Evolutionary conservation across 768 basidiomycete genomes (phyloP), one percentile per base, ranked within the genome.

Genomic region (Baorangia bicolor): DNA sequence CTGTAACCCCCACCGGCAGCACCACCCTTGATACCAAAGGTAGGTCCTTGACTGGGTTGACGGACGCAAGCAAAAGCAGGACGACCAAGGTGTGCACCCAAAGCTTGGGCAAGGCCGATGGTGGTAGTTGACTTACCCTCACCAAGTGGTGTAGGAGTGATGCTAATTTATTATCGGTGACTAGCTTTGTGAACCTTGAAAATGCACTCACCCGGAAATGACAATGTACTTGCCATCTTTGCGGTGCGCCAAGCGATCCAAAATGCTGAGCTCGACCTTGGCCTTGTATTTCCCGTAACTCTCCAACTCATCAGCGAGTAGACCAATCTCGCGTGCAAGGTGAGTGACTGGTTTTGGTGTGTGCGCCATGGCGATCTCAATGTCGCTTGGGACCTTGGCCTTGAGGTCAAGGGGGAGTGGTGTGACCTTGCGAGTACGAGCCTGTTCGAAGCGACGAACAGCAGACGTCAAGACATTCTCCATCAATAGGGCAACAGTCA

Each of bases 401-500:
- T 88, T 77, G 65, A 97, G 74, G 64, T 87, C 80, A 43, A 99
- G 81, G 55, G 84, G 82, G 44, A 98, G 81, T 8, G 94, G 93
- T 59, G 81, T 86, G 70, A 94, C 73, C 66, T 85, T 87, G 53
- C 85, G 81, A 13, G 80, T 70, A 45, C 86, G 82, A 41, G 82
- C 74, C 48, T 83, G 78, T 60, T 89, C 83, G 81, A 90, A 94
- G 48, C 85, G 80, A 49, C 91, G 85, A 70, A 90, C 82, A 23
- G 95, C 94, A 45, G 93, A 88, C 59, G 80, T 77, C 61, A 93
- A 76, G 2, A 95, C 96, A 74, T 98, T 99, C 67, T 86, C 82
- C 95, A 99, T 98, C 59, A 99, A 85, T 78, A 98, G 81, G 21
- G 97, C 97, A 55, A 99, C 97, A 14, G 97, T 99, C 95, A 98